A percentile compares a stretch with the other conserved stretches of the same genome.
Conservation (phyloP, 345 rosid genomes). For the Citrus australasica region DNA sequence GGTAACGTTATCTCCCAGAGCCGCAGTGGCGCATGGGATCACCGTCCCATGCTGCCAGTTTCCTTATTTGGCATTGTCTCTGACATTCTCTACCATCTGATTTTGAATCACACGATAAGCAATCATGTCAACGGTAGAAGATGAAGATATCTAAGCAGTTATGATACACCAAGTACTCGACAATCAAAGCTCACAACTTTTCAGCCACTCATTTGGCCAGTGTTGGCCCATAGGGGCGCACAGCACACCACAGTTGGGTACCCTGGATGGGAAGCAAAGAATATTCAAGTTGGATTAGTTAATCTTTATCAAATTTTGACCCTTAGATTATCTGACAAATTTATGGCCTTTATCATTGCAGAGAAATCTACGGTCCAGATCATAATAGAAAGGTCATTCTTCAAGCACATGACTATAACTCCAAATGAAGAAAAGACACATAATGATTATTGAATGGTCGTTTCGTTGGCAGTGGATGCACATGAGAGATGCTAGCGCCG, state of each 20-base stretch:
- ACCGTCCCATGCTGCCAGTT: not conserved
- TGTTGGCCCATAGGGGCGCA: slow-evolving; percentile 13
- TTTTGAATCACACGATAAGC: not conserved
- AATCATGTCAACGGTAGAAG: not conserved
- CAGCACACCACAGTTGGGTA: not conserved
- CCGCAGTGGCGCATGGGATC: not conserved
- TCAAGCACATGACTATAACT: not conserved
- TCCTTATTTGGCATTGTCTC: not conserved
- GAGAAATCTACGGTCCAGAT: not conserved
- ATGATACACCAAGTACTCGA: not conserved
- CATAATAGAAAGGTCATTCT: not conserved
- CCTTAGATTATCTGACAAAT: not conserved
- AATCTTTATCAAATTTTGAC: not conserved
- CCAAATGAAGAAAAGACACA: not conserved
- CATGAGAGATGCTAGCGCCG: not conserved
- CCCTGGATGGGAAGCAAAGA: slow-evolving; percentile 8
- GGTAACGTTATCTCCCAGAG: not conserved
- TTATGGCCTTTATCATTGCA: not conserved
- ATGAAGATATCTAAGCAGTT: not conserved
- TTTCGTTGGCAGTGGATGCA: not conserved
- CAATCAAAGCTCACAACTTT: not conserved
- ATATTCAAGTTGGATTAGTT: not conserved
- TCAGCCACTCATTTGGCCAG: not conserved
- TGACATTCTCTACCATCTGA: not conserved
- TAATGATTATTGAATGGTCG: not conserved